Base-by-base conservation (phyloP, 768 basidiomycete genomes). In the Grammothele lineata region DNA sequence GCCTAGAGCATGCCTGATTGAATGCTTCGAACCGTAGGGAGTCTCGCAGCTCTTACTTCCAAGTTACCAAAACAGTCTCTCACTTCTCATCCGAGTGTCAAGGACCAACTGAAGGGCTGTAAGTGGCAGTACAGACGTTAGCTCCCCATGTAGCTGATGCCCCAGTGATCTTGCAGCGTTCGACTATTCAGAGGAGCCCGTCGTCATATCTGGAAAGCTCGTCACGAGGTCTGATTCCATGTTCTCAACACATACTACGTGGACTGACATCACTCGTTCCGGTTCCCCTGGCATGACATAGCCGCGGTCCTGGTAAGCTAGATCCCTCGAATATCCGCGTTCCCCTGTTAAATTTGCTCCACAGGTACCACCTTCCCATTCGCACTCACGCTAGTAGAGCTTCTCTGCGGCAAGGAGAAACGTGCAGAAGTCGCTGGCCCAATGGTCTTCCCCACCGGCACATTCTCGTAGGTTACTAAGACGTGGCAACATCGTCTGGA, bases 71-170 rank as follows among this genome's bases (percentile, higher is more conserved):
- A 58, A 43, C 85, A 87, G 53, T 75, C 77, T 3, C 50, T 92
- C 37, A 92, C 89, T 2, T 92, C 89, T 14, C 88, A 92, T 57
- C 88, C 89, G 0, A 78, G 78, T 42, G 79, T 92, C 41, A 80
- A 78, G 55, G 57, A 65, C 3, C 63, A 78, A 9, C 71, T 92
- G n/a, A 76, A 77, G 43, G 62, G 70, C 12, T 66, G 87, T 82
- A 43, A 25, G 69, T 59, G 39, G 14, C 14, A 4, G n/a, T n/a
- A n/a, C n/a, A n/a, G n/a, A n/a, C n/a, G n/a, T n/a, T n/a, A n/a
- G n/a, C n/a, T n/a, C n/a, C n/a, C 7, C 2, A 12, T 37, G 14
- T 36, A 11, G 27, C 14, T 23, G 9, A 15, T 17, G 15, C 6
- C 22, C 38, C 26, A 14, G 15, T 30, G 4, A 45, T 40, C 15